These are phyloP conservation scores for Potentilla sterilis DNA, from an alignment of 306 rosid genomes.

Conservation along the genomic window DNA sequence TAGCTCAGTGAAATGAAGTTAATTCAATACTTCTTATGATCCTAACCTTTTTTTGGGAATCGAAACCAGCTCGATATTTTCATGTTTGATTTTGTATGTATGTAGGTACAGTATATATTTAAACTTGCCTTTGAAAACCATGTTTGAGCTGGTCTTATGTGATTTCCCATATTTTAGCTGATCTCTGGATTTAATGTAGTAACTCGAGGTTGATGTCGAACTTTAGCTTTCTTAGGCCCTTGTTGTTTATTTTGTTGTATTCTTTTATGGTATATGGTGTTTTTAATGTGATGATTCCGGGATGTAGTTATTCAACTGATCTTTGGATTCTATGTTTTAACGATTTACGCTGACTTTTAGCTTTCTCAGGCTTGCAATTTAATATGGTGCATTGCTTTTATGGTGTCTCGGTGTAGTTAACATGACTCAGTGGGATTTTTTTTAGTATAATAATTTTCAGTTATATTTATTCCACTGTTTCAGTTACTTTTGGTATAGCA, in stretches of 20 bases:
- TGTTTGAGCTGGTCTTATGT: neutral
- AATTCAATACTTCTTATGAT: neutral
- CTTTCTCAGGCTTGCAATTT: neutral
- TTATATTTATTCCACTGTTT: neutral
- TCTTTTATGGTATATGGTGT: neutral
- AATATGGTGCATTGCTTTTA: neutral
- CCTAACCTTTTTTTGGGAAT: neutral
- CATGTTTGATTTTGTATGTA: neutral
- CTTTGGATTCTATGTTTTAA: neutral
- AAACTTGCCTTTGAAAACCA: neutral
- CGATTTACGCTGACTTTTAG: neutral
- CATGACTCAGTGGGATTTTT: neutral
- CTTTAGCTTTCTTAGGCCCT: neutral
- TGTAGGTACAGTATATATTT: neutral
- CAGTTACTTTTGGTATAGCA: neutral
- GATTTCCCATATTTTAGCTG: neutral
- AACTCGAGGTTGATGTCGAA: neutral
- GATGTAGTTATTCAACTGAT: neutral
- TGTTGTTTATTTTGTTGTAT: neutral
- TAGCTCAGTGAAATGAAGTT: neutral
- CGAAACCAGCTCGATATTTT: neutral
- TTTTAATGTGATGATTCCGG: neutral
- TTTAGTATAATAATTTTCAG: neutral
- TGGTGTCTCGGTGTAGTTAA: neutral
- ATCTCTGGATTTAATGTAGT: neutral